Percentiles rank a stretch among this genome's conserved stretches.
Evolutionary conservation across 768 basidiomycete species (phyloP).

Genomic region (Paxillus involutus): DNA sequence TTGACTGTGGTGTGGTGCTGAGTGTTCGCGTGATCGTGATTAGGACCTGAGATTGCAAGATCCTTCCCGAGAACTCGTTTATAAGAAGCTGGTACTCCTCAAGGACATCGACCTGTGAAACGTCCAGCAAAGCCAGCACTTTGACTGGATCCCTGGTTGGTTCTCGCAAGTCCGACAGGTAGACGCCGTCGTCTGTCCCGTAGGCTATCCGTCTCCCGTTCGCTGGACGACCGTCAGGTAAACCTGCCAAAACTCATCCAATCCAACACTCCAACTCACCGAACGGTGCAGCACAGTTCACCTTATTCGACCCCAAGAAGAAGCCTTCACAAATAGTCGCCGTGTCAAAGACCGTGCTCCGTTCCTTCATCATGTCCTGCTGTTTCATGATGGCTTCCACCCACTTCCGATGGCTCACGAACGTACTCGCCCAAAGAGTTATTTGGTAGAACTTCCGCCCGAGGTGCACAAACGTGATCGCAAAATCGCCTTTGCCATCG

Average conservation of each 20-base stretch:
- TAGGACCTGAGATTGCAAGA: slow-evolving; percentile 87
- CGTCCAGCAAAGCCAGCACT: slow-evolving; percentile 85
- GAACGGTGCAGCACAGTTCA: slow-evolving; percentile 87
- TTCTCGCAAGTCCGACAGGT: slow-evolving; percentile 85
- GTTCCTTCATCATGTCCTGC: slow-evolving; percentile 80
- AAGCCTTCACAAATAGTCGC: slow-evolving; percentile 83
- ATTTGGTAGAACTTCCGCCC: slow-evolving; percentile 91
- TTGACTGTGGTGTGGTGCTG: background rate
- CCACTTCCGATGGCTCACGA: slow-evolving; percentile 89
- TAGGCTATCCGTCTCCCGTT: slow-evolving; percentile 86
- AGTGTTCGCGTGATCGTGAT: background rate
- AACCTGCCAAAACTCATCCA: background rate
- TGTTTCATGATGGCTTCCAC: slow-evolving; percentile 88
- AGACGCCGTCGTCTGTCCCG: slow-evolving; percentile 97
- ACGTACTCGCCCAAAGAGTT: slow-evolving; percentile 87
- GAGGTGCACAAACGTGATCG: slow-evolving; percentile 91
- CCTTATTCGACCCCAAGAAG: slow-evolving; percentile 81
- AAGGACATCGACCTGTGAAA: slow-evolving; percentile 92
- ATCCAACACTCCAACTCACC: slow-evolving; percentile 54
- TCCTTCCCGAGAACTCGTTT: slow-evolving; percentile 86
- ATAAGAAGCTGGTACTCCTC: slow-evolving; percentile 80
- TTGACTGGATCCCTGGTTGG: slow-evolving; percentile 80
- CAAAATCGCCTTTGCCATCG: slow-evolving; percentile 80
- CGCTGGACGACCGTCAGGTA: slow-evolving; percentile 42
- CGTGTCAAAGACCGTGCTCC: slow-evolving; percentile 86